These are phyloP conservation scores for Rehmannia glutinosa DNA, from an alignment of 257 asterid genomes.

Conservation along the genomic window DNA sequence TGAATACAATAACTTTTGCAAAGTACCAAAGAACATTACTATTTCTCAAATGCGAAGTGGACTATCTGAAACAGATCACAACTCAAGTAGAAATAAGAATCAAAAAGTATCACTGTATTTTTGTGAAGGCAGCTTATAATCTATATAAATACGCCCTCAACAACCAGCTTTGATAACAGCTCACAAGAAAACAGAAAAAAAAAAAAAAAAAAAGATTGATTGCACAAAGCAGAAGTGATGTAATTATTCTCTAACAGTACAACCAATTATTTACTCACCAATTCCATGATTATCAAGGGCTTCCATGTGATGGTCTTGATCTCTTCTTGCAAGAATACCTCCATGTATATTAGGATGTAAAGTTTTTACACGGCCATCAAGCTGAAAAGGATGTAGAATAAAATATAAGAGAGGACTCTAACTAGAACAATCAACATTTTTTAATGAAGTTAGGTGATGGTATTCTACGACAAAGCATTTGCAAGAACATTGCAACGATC, in stretches of 20 bases:
- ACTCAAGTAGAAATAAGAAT: too few species aligned
- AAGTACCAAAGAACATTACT: not conserved
- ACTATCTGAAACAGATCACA: not conserved
- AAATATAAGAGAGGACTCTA: not conserved
- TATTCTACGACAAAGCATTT: not conserved
- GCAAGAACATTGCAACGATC: not conserved
- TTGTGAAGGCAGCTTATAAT: not conserved
- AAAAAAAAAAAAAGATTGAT: not conserved
- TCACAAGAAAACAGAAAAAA: not conserved
- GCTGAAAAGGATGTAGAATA: slow-evolving; percentile 40
- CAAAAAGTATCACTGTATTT: too few species aligned
- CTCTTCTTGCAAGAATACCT: slow-evolving; percentile 97
- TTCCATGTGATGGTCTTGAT: slow-evolving; percentile 89
- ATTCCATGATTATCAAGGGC: slow-evolving; percentile 78
- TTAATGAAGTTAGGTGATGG: not conserved
- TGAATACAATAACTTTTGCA: not conserved
- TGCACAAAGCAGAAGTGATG: not conserved
- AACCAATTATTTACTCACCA: slow-evolving; percentile 37
- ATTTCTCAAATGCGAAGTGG: not conserved
- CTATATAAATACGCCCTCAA: not conserved
- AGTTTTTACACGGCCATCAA: slow-evolving; percentile 99
- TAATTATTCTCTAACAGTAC: not conserved
- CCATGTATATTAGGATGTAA: slow-evolving; percentile 91
- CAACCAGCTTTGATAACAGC: not conserved
- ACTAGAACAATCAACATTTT: not conserved